Percentiles rank a stretch among this genome's conserved stretches.
These are phyloP conservation scores for Silene conica DNA, from an alignment of 148 eudicot species.

Conservation along the genomic window DNA sequence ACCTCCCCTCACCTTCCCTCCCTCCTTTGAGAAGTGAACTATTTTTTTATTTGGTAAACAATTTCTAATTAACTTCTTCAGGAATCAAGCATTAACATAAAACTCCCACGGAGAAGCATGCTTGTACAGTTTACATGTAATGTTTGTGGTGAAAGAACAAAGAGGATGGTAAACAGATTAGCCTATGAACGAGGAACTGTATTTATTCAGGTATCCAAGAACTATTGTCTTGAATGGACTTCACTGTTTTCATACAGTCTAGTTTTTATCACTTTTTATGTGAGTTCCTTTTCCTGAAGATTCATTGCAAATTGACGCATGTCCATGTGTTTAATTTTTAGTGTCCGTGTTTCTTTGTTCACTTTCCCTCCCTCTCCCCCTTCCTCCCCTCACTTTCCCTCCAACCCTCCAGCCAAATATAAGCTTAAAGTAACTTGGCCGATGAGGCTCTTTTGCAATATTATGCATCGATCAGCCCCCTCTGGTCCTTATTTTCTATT, in stretches of 20 bases:
- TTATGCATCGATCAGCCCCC: not conserved
- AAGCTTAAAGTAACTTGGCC: not conserved
- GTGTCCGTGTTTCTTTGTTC: not conserved
- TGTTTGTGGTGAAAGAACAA: conserved; percentile 73
- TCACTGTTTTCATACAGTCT: not conserved
- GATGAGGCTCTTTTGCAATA: not conserved
- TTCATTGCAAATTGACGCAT: no score
- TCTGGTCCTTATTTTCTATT: not conserved
- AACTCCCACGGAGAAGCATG: conserved; percentile 88
- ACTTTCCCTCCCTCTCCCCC: not conserved
- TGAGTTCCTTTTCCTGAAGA: not conserved
- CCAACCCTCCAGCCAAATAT: no score
- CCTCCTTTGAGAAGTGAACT: no score
- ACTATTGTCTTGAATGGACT: not conserved
- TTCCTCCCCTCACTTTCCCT: no score
- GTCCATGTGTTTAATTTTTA: not conserved
- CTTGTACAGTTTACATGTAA: conserved; percentile 79
- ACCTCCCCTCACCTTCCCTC: not conserved
- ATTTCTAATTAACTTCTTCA: conserved; percentile 19
- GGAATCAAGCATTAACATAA: conserved; percentile 62
- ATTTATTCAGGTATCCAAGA: conserved; percentile 70
- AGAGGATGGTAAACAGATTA: conserved; percentile 68
- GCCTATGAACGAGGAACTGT: conserved; percentile 96
- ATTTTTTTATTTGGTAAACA: not conserved
- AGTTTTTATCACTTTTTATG: not conserved